phyloP scores from a whole-genome alignment of 345 rosid species.

The Theobroma cacao region DNA sequence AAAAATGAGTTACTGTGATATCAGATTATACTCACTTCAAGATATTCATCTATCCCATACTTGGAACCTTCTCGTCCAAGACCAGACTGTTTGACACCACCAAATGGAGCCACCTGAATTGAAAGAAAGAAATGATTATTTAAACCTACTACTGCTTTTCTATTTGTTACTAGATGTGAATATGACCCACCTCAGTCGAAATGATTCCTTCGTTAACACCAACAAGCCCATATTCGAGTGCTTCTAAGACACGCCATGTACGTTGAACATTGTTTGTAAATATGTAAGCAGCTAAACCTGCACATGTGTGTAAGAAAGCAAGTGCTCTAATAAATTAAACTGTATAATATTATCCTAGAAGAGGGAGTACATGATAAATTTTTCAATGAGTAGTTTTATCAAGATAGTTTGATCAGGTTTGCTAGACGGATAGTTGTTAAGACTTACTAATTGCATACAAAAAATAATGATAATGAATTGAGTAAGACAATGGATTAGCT shows the following conservation, averaged over 20 bases:
- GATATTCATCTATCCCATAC: constrained; percentile 93
- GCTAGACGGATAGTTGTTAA: background rate
- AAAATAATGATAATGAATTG: background rate
- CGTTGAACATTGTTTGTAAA: constrained; percentile 86
- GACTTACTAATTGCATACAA: background rate
- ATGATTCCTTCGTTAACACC: constrained; percentile 93
- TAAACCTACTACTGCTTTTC: background rate
- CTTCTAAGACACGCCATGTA: constrained; percentile 91
- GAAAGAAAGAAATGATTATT: constrained; percentile 10
- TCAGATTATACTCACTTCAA: constrained; percentile 54
- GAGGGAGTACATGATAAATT: background rate
- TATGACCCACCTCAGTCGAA: constrained; percentile 74
- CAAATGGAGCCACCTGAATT: constrained; percentile 93
- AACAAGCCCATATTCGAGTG: constrained; percentile 87
- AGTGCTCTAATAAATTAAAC: background rate
- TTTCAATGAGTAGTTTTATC: background rate
- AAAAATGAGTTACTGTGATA: background rate
- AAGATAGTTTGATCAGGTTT: background rate
- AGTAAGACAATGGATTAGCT: background rate
- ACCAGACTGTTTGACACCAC: constrained; percentile 93
- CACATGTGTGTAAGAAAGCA: constrained; percentile 17
- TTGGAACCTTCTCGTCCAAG: constrained; percentile 98
- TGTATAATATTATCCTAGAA: background rate
- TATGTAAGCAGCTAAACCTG: constrained; percentile 93
- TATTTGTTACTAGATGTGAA: background rate